A percentile compares a stretch with the other conserved stretches of the same genome.
These are phyloP conservation scores for Coniosporium apollinis DNA, from an alignment of 495 filamentous ascomycete species.

Conservation along the genomic window DNA sequence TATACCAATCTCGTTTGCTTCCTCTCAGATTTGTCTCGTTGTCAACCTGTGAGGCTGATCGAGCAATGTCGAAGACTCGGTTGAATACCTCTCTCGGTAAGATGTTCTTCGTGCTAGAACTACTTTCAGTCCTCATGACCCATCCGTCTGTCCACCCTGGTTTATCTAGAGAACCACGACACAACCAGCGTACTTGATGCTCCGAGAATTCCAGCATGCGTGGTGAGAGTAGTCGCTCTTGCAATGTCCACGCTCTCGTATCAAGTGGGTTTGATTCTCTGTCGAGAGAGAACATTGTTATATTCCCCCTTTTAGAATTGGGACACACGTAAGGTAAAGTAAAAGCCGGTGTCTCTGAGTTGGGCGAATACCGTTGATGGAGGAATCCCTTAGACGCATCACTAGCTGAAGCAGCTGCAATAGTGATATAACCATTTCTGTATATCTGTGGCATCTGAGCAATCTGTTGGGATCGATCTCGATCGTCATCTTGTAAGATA, in stretches of 20 bases:
- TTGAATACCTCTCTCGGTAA: neutral
- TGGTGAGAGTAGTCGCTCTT: neutral
- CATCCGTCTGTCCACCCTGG: neutral
- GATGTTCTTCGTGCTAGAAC: neutral
- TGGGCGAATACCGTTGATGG: neutral
- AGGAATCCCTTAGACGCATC: neutral
- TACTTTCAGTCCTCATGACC: neutral
- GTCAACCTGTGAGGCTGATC: neutral
- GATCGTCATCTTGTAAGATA: constrained; percentile 1
- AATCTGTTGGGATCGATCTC: neutral
- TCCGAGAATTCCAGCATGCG: neutral
- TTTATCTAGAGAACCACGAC: neutral
- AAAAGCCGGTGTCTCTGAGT: neutral
- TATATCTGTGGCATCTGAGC: neutral
- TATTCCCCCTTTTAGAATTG: neutral
- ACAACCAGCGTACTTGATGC: neutral
- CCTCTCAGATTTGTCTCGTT: neutral
- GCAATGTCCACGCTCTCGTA: neutral
- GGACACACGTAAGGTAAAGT: neutral
- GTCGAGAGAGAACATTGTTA: neutral
- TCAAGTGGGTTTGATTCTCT: neutral
- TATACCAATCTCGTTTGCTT: neutral
- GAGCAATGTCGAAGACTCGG: neutral
- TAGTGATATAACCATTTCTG: neutral
- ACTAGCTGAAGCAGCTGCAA: constrained; percentile 1